Base-by-base conservation (phyloP, 257 asterid species). In the Coffea eugenioides region DNA sequence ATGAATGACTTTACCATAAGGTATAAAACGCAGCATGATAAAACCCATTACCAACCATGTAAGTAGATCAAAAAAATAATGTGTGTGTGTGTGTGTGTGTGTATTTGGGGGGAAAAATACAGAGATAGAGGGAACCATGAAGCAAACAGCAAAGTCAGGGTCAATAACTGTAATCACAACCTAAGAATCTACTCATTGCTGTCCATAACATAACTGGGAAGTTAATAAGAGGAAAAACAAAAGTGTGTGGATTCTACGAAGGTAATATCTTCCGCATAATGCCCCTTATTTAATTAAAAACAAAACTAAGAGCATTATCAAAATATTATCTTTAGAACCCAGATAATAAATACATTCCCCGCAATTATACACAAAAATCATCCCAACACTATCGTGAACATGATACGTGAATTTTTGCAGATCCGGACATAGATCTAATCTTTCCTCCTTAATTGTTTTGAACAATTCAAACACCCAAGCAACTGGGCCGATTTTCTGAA, bases 341-440 rank as follows among this genome's bases (percentile, higher is more conserved):
- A 49, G 0, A 2, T 15, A 49, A 51, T 20, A 31, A 51, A 45
- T 41, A 43, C 2, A 39, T 6, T 41, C 18, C 43, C 9, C 21
- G 8, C 20, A 13, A 43, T 73, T 49, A 34, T 6, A 20, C 20
- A 64, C 15, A 76, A 14, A 25, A 31, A 0, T 57, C 14, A 56
- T 8, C 20, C 43, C 5, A 27, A 48, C 18, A 66, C n/a, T 21
- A 14, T 36, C 43, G 2, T 11, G 15, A 31, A 27, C 23, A 13
- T 56, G 18, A 21, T 56, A 66, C 36, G 68, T 18, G 20, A 54
- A 54, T 27, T 18, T 14, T 25, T 39, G 36, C 52, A 56, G 77
- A 71, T 71, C 75, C 46, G n/a, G 57, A 46, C 18, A 20, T 27
- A 46, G 61, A 74, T 74, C 69, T 74, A 56, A 74, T 54, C 21